Evolutionary conservation across 768 basidiomycete genomes (phyloP).

Genomic region (Mycena polygramma): DNA sequence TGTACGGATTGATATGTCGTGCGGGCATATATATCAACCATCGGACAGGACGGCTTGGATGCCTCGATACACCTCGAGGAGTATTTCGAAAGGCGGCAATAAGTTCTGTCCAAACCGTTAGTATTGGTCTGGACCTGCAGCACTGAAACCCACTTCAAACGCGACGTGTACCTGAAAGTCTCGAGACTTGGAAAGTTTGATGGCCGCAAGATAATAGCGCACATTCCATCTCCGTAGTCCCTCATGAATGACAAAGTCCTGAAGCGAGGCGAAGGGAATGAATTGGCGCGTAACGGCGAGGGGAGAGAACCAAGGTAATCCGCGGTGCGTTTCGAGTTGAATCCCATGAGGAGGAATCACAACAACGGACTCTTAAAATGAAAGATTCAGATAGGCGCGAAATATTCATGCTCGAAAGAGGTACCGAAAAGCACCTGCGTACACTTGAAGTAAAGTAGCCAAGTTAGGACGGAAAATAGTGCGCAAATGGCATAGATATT

Average conservation of each 20-base stretch:
- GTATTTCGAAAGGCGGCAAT: constrained; percentile 72
- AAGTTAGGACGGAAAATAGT: constrained; percentile 35
- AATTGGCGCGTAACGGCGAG: constrained; percentile 63
- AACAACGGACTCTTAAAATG: constrained; percentile 74
- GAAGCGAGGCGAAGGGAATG: constrained; percentile 66
- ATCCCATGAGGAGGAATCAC: constrained; percentile 77
- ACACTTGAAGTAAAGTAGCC: constrained; percentile 51
- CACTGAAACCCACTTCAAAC: constrained; percentile 63
- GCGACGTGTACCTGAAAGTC: constrained; percentile 62
- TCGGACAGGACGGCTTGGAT: constrained; percentile 59
- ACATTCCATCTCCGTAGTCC: constrained; percentile 80
- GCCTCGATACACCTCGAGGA: constrained; percentile 71
- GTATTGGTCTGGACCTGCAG: neutral
- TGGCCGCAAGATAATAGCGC: constrained; percentile 72
- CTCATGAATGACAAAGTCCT: constrained; percentile 81
- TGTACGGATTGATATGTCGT: constrained; percentile 19
- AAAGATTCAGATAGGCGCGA: constrained; percentile 20
- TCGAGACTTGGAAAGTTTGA: constrained; percentile 50
- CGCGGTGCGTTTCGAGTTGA: constrained; percentile 80
- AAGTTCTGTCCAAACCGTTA: constrained; percentile 62
- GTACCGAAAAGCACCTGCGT: constrained; percentile 65
- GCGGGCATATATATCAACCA: constrained; percentile 24
- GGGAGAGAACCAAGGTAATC: constrained; percentile 56
- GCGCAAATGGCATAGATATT: constrained; percentile 28
- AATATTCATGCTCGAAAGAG: constrained; percentile 3